Conservation (phyloP, 192 early-diverging fungal species). For the Umbelopsis sp. region DNA sequence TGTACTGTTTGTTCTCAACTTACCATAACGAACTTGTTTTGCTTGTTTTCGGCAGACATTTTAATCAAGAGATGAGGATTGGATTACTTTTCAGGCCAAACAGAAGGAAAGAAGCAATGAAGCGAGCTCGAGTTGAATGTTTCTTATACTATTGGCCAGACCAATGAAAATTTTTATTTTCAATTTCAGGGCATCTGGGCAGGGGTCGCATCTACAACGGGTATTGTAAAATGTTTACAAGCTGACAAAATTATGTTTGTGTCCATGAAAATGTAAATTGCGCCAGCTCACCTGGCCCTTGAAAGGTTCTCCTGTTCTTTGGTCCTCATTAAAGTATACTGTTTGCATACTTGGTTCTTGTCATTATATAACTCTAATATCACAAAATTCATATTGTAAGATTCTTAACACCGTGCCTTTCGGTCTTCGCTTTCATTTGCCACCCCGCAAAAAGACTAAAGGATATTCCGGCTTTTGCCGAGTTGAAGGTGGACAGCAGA, state of each 20-base stretch:
- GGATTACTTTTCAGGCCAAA: conserved; percentile 13
- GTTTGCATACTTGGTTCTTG: not conserved
- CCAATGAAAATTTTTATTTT: conserved; percentile 25
- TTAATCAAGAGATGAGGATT: conserved; percentile 20
- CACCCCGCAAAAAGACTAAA: not conserved
- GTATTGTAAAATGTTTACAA: not conserved
- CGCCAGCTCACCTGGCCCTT: not conserved
- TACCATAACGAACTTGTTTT: conserved; percentile 17
- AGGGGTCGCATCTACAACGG: conserved; percentile 12
- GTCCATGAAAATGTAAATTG: not conserved
- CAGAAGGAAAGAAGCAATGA: conserved; percentile 18
- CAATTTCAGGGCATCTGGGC: conserved; percentile 13
- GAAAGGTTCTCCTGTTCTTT: not conserved
- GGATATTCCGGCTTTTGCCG: conserved; percentile 17
- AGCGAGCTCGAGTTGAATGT: not conserved
- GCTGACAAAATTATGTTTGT: not conserved
- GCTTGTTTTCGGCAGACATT: conserved; percentile 16
- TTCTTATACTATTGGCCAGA: conserved; percentile 26
- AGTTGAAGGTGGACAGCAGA: not conserved
- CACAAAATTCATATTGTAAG: not conserved
- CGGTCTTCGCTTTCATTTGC: not conserved
- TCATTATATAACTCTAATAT: not conserved
- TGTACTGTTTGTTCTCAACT: not conserved
- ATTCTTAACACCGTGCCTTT: not conserved
- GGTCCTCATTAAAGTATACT: not conserved